phyloP scores from a whole-genome alignment of 208 protist species.

The Leishmania tarentolae region DNA sequence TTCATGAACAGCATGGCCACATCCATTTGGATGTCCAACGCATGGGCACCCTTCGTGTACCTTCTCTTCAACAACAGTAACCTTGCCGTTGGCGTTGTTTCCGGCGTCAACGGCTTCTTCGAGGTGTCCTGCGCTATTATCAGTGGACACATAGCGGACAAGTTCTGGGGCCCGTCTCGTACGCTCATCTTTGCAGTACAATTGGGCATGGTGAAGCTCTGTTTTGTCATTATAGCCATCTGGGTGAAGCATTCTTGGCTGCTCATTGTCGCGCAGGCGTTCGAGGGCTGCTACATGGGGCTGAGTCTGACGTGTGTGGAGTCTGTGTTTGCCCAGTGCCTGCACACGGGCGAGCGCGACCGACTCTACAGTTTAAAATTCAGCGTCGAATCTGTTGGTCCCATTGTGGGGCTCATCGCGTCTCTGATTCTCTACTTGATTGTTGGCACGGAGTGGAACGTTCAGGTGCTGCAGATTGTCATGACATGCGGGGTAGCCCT shows the following conservation, averaged over 20 bases:
- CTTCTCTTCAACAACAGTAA: slow-evolving; percentile 57
- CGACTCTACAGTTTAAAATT: slow-evolving; percentile 76
- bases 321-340: slow-evolving; percentile 72
- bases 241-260: slow-evolving; percentile 38
- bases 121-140: slow-evolving; percentile 51
- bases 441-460: slow-evolving; percentile 54
- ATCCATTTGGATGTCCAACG: slow-evolving; percentile 79
- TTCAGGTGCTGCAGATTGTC: slow-evolving; percentile 49
- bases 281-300: slow-evolving; percentile 70
- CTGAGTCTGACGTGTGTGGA: slow-evolving; percentile 68
- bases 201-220: slow-evolving; percentile 49
- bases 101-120: slow-evolving; percentile 61
- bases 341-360: slow-evolving; percentile 59
- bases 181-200: slow-evolving; percentile 54
- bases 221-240: slow-evolving; percentile 37
- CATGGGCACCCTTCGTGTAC: slow-evolving; percentile 72
- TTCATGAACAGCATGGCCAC: slow-evolving; percentile 75
- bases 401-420: slow-evolving; percentile 53
- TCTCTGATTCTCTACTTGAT: slow-evolving; percentile 52
- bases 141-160: slow-evolving; percentile 60
- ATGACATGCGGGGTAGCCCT: slow-evolving; percentile 55
- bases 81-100: slow-evolving; percentile 62
- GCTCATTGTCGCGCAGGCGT: slow-evolving; percentile 53
- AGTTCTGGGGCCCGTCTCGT: slow-evolving; percentile 51
- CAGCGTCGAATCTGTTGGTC: slow-evolving; percentile 56